Evolutionary conservation across 176 grass and related monocot species (phyloP), one percentile per base, ranked within the genome.

Genomic region (Eleusine indica): DNA sequence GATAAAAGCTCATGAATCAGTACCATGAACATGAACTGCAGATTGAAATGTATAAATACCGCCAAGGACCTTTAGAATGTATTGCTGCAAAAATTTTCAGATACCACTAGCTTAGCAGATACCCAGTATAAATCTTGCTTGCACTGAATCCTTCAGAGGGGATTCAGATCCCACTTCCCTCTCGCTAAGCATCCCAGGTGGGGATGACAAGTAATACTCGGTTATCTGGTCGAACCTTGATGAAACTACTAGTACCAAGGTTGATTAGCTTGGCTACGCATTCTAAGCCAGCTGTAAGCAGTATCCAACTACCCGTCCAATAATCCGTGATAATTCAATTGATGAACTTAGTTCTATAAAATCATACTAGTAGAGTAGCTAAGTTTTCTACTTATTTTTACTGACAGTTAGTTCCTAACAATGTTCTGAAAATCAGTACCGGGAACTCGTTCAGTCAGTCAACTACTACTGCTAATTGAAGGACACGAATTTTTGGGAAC

Each of bases 321-420:
- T 58, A 22, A 2, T 68, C 18, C 41, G 42, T 69, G 49, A 84
- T 52, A 41, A 66, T 40, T 56, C 32, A 40, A 19, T 18, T 29
- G 66, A 0, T 56, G 47, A 53, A 4, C 3, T 79, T 53, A 68
- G 64, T 47, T 41, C 47, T 56, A 72, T 22, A 76, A 81, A 83
- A 6, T 2, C 29, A 17, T 6, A 68, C 11, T 6, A 68, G 47
- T 79, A 79, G 4, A 57, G 29, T 48, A 43, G 8, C 7, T 68
- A 17, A 10, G 10, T n/a, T 61, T 76, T 39, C 29, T 60, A 68
- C 19, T 54, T 79, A 47, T 66, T 29, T 70, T 82, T 66, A 87
- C 11, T 57, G 22, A 53, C 60, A 2, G 14, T 30, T 74, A 48
- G 48, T 48, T 51, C 38, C 16, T 43, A 83, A 29, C 10, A 30